A percentile compares a stretch with the other conserved stretches of the same genome.
These are phyloP conservation scores for Chaetomiaceae sp. DNA, from an alignment of 2,329 filamentous ascomycete genomes.

Conservation along the genomic window DNA sequence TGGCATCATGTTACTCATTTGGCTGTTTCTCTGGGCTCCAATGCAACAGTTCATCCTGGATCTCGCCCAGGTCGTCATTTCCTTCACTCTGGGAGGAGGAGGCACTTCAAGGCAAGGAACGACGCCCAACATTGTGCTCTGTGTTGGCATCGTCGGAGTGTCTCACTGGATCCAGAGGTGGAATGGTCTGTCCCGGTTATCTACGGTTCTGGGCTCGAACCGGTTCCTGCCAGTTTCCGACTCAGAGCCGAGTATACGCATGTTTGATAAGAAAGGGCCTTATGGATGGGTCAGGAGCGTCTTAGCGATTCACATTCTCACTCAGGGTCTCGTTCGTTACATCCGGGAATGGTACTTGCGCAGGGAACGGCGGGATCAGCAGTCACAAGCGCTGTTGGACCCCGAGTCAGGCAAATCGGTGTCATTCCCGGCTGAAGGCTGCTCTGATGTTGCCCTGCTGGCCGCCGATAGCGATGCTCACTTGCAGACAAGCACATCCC, in stretches of 20 bases:
- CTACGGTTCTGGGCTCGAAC: conserved; percentile 29
- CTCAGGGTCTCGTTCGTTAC: conserved; percentile 67
- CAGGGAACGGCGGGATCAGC: conserved; percentile 52
- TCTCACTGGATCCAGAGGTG: conserved; percentile 47
- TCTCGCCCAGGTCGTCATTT: conserved; percentile 88
- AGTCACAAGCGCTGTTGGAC: conserved; percentile 49
- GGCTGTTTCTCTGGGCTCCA: conserved; percentile 82
- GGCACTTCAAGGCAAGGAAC: conserved; percentile 64
- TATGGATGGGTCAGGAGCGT: conserved; percentile 65
- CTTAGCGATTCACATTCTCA: conserved; percentile 69
- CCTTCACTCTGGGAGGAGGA: conserved; percentile 81
- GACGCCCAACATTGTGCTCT: conserved; percentile 67
- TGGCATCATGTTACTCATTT: conserved; percentile 74
- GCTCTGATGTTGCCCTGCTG: conserved; percentile 45
- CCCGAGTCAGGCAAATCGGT: conserved; percentile 57
- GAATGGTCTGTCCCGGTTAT: conserved; percentile 44
- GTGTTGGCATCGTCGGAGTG: conserved; percentile 61
- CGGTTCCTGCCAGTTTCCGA: conserved; percentile 39
- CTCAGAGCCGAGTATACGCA: conserved; percentile 39
- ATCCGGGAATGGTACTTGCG: conserved; percentile 65
- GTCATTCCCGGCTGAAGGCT: conserved; percentile 33
- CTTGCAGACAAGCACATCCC: conserved; percentile 48
- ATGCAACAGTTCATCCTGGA: conserved; percentile 86
- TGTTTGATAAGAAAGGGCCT: conserved; percentile 55
- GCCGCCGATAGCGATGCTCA: conserved; percentile 51